phyloP scores from a whole-genome alignment of 1,139 yeast species.

The Arxiozyma slooffiae region DNA sequence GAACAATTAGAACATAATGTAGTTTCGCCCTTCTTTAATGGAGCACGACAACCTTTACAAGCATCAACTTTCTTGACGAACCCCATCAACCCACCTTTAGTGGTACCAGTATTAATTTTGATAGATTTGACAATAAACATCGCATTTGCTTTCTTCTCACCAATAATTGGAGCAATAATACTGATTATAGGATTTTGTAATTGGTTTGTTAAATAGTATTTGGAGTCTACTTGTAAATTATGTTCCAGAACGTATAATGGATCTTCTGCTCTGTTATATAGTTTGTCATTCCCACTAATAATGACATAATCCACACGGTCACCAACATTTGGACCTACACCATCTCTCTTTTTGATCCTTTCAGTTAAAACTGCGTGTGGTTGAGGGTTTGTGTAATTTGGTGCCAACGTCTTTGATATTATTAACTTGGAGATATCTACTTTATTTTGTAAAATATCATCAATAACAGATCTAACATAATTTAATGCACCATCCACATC shows the following conservation, averaged over 20 bases:
- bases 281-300: slow-evolving; percentile 76
- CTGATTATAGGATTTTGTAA: slow-evolving; percentile 84
- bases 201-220: slow-evolving; percentile 88
- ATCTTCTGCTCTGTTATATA: slow-evolving; percentile 93
- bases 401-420: slow-evolving; percentile 85
- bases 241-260: slow-evolving; percentile 89
- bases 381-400: slow-evolving; percentile 90
- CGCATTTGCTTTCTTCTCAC: slow-evolving; percentile 73
- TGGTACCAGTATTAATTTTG: slow-evolving; percentile 42
- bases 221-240: slow-evolving; percentile 87
- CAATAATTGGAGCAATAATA: slow-evolving; percentile 90
- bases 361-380: slow-evolving; percentile 96
- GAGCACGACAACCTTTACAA: slow-evolving; percentile 82
- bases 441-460: slow-evolving; percentile 81
- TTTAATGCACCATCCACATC: slow-evolving; percentile 82
- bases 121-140: slow-evolving; percentile 50
- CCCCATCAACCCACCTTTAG: slow-evolving; percentile 71
- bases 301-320: slow-evolving; percentile 98
- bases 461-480: slow-evolving; percentile 79
- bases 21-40: slow-evolving; percentile 62
- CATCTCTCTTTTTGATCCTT: slow-evolving; percentile 91
- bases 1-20: slow-evolving; percentile 78
- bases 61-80: slow-evolving; percentile 84
- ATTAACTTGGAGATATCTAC: slow-evolving; percentile 90
- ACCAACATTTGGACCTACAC: slow-evolving; percentile 93